A percentile compares a stretch with the other conserved stretches of the same genome.
Evolutionary conservation across 2,329 filamentous ascomycete species (phyloP).

Genomic region (Stemphylium beticola): DNA sequence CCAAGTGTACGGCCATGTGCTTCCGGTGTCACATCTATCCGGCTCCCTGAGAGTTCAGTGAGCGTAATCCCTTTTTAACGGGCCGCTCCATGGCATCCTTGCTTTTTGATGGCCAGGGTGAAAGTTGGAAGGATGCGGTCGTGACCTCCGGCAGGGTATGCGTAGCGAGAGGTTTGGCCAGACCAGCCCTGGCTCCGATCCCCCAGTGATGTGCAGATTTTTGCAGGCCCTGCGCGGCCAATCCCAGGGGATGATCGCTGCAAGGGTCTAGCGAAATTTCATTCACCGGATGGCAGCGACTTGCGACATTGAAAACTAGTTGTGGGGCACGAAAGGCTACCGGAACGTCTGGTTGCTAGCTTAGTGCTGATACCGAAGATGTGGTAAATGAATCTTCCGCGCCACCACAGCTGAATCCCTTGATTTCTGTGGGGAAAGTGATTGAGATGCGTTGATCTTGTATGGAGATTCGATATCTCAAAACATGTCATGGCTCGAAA

Average conservation of each 20-base stretch:
- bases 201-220: slow-evolving; percentile 13
- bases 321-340: background rate
- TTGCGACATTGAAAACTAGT: background rate
- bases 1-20: too few relatives aligned
- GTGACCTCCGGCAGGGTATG: background rate
- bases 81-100: slow-evolving; percentile 11
- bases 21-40: too few relatives aligned
- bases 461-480: slow-evolving; percentile 10
- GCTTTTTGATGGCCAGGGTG: background rate
- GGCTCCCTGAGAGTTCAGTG: background rate
- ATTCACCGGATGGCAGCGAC: slow-evolving; percentile 1
- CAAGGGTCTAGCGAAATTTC: slow-evolving; percentile 12
- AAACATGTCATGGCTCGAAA: slow-evolving; percentile 14
- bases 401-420: background rate
- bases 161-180: slow-evolving; percentile 1
- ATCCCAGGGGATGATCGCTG: slow-evolving; percentile 6
- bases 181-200: slow-evolving; percentile 9
- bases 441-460: background rate
- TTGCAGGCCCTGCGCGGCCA: slow-evolving; percentile 17
- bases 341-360: background rate
- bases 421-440: background rate
- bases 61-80: slow-evolving; percentile 2
- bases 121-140: too few relatives aligned
- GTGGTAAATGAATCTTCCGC: background rate
- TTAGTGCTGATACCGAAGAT: background rate